A percentile compares a stretch with the other conserved stretches of the same genome.
phyloP scores from a whole-genome alignment of 805 yeast species.

The Lipomyces chichibuensis region DNA sequence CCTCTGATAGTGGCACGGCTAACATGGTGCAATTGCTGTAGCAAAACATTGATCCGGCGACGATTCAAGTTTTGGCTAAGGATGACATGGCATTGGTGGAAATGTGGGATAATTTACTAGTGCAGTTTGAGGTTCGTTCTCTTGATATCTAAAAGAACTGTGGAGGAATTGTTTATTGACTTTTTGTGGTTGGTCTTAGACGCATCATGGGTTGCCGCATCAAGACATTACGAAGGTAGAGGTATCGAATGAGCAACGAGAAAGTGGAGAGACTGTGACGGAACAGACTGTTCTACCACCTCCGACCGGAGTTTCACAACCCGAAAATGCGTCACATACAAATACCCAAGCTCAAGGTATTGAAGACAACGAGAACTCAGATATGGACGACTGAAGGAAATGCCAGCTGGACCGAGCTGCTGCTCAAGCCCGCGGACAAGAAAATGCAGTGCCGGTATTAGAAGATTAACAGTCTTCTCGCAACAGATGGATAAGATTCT shows the following conservation, averaged over 20 bases:
- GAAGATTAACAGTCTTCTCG: not conserved
- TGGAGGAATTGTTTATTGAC: not conserved
- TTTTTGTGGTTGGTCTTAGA: not conserved
- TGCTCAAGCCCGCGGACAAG: not conserved
- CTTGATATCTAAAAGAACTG: not conserved
- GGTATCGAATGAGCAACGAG: not conserved
- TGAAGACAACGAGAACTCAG: not conserved
- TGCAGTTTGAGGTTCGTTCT: constrained; percentile 19
- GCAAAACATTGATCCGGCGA: not conserved
- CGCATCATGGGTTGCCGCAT: constrained; percentile 3
- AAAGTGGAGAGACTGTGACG: not conserved
- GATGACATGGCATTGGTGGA: constrained; percentile 14
- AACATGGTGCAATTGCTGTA: not conserved
- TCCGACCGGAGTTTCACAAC: not conserved
- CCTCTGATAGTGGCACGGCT: not conserved
- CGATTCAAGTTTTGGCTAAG: not conserved
- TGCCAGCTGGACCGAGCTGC: not conserved
- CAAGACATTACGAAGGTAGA: not conserved
- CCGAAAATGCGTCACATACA: not conserved
- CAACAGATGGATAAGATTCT: not conserved
- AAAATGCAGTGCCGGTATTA: no score
- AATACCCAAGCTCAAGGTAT: not conserved
- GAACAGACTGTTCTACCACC: not conserved
- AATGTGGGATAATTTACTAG: constrained; percentile 14
- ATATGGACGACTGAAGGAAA: not conserved